Evolutionary conservation across 352 stramenopile species (phyloP).

Genomic region (Blastocystis sp.): DNA sequence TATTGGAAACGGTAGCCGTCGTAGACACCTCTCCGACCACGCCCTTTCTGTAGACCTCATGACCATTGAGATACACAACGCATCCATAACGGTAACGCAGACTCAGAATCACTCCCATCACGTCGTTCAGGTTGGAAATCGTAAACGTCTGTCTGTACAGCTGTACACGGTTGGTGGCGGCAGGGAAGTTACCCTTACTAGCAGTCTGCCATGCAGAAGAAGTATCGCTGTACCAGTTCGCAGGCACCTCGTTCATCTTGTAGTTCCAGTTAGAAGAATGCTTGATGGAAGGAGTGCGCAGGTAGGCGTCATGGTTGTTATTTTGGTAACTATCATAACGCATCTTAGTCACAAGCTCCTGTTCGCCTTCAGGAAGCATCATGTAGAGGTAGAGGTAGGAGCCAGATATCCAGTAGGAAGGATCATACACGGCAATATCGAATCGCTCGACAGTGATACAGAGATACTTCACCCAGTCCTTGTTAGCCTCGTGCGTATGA

Average conservation of each 20-base stretch:
- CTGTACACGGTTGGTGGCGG: background rate
- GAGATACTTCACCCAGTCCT: background rate
- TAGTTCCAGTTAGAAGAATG: background rate
- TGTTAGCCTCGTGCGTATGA: background rate
- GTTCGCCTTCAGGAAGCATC: background rate
- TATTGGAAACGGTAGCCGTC: background rate
- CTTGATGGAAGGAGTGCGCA: background rate
- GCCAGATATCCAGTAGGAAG: background rate
- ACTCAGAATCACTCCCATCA: background rate
- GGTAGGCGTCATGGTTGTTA: background rate
- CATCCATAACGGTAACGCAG: background rate
- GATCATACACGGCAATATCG: too few species aligned
- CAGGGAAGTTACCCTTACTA: too few species aligned
- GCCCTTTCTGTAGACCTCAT: background rate
- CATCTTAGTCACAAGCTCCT: background rate
- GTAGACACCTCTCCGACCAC: background rate
- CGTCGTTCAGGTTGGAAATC: background rate
- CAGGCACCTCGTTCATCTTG: conserved; percentile 2
- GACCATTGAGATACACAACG: background rate
- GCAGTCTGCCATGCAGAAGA: too few species aligned
- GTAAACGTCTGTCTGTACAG: background rate
- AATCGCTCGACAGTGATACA: background rate
- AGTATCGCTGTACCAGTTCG: background rate
- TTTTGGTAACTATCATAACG: background rate
- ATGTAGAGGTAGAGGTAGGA: background rate